These are phyloP conservation scores for Diaporthe aspalathi DNA, from an alignment of 2,329 filamentous ascomycete species.

Conservation along the genomic window DNA sequence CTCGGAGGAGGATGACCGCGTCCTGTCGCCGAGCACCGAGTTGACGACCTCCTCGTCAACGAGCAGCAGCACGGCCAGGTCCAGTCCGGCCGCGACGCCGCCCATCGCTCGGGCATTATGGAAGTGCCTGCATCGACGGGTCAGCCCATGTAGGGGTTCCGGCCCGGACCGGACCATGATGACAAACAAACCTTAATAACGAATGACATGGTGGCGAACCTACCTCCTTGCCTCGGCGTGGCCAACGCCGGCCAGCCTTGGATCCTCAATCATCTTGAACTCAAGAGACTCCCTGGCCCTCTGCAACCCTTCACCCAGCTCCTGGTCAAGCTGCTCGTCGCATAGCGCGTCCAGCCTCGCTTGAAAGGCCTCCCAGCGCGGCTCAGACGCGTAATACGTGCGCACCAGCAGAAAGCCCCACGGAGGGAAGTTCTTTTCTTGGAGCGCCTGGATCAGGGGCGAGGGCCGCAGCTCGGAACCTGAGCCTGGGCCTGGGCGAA, in stretches of 20 bases:
- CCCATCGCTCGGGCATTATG: background rate
- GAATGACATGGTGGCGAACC: background rate
- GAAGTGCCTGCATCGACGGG: slow-evolving; percentile 7
- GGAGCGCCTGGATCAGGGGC: slow-evolving; percentile 5
- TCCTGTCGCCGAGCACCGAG: background rate
- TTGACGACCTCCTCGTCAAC: background rate
- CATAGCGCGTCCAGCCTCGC: background rate
- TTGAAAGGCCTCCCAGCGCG: slow-evolving; percentile 1
- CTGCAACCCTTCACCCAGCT: background rate
- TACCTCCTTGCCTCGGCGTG: slow-evolving; percentile 7
- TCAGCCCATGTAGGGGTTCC: background rate
- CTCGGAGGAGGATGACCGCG: slow-evolving; percentile 3
- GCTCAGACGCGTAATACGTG: background rate
- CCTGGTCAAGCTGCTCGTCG: slow-evolving; percentile 7
- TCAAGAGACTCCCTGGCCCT: slow-evolving; percentile 7
- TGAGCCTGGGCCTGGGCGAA: background rate
- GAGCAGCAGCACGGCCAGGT: slow-evolving; percentile 5
- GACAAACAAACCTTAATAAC: background rate
- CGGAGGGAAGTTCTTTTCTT: background rate
- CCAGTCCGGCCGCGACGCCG: slow-evolving; percentile 12
- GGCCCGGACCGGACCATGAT: background rate
- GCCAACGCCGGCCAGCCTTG: background rate
- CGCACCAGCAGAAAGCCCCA: slow-evolving; percentile 2
- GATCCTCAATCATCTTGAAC: slow-evolving; percentile 7
- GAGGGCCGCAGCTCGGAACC: background rate